Evolutionary conservation across 306 rosid genomes (phyloP), one percentile per base, ranked within the genome.

Genomic region (Oxytropis ochrocephala): DNA sequence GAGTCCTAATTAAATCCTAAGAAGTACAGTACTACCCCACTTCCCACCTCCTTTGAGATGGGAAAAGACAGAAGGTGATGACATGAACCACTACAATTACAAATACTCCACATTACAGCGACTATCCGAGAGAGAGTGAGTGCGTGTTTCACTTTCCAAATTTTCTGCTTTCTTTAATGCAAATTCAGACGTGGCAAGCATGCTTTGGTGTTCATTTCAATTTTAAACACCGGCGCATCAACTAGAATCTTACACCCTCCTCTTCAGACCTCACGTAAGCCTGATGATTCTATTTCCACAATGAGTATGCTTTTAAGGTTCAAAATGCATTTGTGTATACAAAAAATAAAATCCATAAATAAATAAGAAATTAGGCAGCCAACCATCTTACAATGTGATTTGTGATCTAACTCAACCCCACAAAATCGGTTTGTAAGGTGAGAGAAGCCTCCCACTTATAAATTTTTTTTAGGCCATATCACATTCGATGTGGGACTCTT

Each of bases 41-140:
- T 69, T 74, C 64, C 67, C 63, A 71, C 69, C 63, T 87, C 89
- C 96, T 72, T 76, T 82, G 81, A 75, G 70, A 78, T 82, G 77
- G 94, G 94, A 87, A 84, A 79, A 82, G 85, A 87, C 84, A 68
- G 80, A 79, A 24, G 43, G 47, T 41, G 76, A 80, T 72, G 83
- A 57, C 79, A 48, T 64, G 71, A 74, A 52, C 85, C 47, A 69
- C 84, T 78, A 62, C 81, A 54, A 32, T 83, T 76, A 51, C 76
- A 48, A 80, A 75, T 30, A n/a, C n/a, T n/a, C n/a, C n/a, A 52
- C 59, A 52, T 78, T 30, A 52, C 60, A 53, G 44, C 29, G 3
- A 82, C 85, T 72, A 67, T 74, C 78, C 55, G 17, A 46, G 84
- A 50, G 75, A 17, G 79, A 47, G 51, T 41, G 57, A 65, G 58